Evolutionary conservation across 345 rosid species (phyloP), one percentile per base, ranked within the genome.

Genomic region (Cardamine chenopodiifolia): DNA sequence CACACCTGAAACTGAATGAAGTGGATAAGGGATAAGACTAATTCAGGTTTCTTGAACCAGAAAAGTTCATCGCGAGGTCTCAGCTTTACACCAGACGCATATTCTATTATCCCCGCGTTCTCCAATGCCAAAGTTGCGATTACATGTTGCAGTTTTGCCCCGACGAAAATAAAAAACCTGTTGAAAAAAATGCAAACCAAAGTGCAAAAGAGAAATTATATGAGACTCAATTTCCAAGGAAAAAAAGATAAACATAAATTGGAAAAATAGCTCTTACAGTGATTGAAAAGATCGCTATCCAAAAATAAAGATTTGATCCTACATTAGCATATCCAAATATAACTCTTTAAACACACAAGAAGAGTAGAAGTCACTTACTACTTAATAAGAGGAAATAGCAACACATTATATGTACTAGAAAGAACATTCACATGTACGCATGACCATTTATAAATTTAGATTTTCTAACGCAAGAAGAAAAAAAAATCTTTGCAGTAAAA

Each of bases 231-330:
- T 64, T 18, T 59, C 25, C n/a, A 26, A 66, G 10, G 8, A 22
- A 44, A 44, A 5, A 45, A 0, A 3, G 19, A 32, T 18, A 37
- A 37, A 29, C 4, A 17, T 26, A 5, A 45, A 49, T 4, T 55
- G 9, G 53, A 37, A 6, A 49, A 35, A 13, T 65, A 29, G 49
- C 31, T 83, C 93, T 87, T 78, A 94, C 97, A 1, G 89, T 76
- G 63, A 87, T 69, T 22, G 98, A 97, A 85, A 94, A 84, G 70
- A 87, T 83, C 4, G 97, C 89, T 76, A 94, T 86, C 98, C 97
- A 94, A 81, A 94, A 94, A 82, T 94, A 94, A 35, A 94, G 98
- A 83, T 94, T 91, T 71, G 96, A 94, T 14, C 98, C 97, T 93
- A 83, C 62, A 71, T 42, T 64, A 80, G 39, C 11, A 65, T 26